A percentile compares a stretch with the other conserved stretches of the same genome.
phyloP scores from a whole-genome alignment of 371 early-diverging fungal genomes.

The Mortierella sp. region DNA sequence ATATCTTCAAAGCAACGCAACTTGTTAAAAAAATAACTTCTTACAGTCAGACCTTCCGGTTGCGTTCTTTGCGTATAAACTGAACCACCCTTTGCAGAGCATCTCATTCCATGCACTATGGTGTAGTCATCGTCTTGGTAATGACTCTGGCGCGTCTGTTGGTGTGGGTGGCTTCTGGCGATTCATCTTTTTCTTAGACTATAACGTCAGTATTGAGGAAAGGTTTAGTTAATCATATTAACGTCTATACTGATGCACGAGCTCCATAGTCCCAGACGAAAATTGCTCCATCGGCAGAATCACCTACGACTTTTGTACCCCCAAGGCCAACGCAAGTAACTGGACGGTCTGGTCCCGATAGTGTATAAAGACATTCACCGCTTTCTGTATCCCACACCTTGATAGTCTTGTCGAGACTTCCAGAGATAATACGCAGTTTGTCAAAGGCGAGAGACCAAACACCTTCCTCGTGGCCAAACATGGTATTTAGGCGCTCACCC shows the following conservation, averaged over 20 bases:
- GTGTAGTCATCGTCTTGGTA: neutral
- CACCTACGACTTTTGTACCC: constrained; percentile 90
- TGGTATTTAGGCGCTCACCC: constrained; percentile 83
- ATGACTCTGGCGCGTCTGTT: too few species aligned
- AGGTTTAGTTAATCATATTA: too few species aligned
- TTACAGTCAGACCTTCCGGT: neutral
- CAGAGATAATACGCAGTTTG: constrained; percentile 91
- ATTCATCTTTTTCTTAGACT: too few species aligned
- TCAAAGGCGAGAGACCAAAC: constrained; percentile 93
- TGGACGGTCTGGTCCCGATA: constrained; percentile 76
- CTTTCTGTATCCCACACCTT: constrained; percentile 96
- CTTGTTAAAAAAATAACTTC: too few species aligned
- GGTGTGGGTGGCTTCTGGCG: too few species aligned
- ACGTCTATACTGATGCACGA: neutral
- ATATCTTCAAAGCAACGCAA: too few species aligned
- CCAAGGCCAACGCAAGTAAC: constrained; percentile 84
- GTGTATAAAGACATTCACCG: constrained; percentile 84
- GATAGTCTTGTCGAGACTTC: constrained; percentile 89
- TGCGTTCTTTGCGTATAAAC: neutral
- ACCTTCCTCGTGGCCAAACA: constrained; percentile 94
- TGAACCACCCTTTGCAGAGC: neutral
- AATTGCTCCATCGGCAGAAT: constrained; percentile 85
- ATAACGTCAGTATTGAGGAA: too few species aligned
- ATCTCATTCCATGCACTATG: neutral
- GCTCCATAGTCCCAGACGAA: constrained; percentile 83